Evolutionary conservation across 1,284 basidiomycete genomes (phyloP).

Genomic region (Trichosporon sp.): DNA sequence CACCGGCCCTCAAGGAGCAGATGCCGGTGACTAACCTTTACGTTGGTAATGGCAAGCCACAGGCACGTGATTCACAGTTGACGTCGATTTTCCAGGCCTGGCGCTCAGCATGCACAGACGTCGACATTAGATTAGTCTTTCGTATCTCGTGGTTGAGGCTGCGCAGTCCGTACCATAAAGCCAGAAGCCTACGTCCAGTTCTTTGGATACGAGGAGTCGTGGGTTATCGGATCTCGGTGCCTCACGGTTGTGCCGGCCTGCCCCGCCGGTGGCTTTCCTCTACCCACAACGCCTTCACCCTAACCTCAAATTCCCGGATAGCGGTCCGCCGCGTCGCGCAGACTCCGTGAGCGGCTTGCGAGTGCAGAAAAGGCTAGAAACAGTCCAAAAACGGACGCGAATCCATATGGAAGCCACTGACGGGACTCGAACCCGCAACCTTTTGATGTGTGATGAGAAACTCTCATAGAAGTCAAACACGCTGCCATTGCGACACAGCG

Average conservation of each 20-base stretch:
- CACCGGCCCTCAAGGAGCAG: neutral
- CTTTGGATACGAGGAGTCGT: neutral
- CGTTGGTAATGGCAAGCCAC: neutral
- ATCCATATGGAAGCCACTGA: neutral
- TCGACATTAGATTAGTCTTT: too few relatives aligned
- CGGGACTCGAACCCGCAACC: conserved; percentile 12
- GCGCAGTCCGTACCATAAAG: neutral
- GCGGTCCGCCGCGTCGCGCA: too few relatives aligned
- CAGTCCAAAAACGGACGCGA: neutral
- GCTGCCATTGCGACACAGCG: conserved; percentile 10
- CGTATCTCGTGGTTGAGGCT: neutral
- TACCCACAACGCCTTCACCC: too few relatives aligned
- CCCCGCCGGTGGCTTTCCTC: too few relatives aligned
- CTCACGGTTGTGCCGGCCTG: neutral
- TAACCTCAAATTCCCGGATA: too few relatives aligned
- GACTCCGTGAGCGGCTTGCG: too few relatives aligned
- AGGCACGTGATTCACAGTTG: neutral
- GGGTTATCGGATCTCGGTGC: neutral
- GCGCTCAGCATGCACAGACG: neutral
- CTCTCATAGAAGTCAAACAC: conserved; percentile 9
- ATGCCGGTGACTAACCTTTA: neutral
- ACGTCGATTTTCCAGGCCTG: neutral
- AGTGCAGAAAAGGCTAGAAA: neutral
- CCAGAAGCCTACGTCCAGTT: neutral
- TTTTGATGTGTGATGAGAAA: conserved; percentile 7